Evolutionary conservation across 768 basidiomycete species (phyloP).

Genomic region (Epithele typhae): DNA sequence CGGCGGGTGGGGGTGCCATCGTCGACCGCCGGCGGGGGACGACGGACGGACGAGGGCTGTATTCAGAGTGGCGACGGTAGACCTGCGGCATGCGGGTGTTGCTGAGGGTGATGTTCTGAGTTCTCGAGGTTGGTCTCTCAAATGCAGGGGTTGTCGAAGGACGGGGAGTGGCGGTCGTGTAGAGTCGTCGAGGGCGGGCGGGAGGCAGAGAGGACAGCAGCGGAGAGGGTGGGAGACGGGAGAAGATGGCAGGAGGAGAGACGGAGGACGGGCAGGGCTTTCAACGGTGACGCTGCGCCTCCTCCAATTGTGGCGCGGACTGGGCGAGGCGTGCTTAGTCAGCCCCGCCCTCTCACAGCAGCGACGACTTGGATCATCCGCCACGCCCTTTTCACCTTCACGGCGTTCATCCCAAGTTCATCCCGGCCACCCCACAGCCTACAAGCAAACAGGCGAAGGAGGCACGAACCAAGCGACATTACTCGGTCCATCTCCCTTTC

Average conservation of each 20-base stretch:
- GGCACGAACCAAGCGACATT: too few relatives aligned
- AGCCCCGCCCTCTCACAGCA: too few relatives aligned
- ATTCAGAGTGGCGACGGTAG: constrained; percentile 24
- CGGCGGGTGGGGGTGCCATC: constrained; percentile 6
- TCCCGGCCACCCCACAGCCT: too few relatives aligned
- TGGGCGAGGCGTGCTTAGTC: constrained; percentile 15
- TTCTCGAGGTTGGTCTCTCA: constrained; percentile 2
- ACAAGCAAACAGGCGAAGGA: too few relatives aligned
- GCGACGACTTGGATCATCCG: background rate
- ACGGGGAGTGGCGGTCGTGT: background rate
- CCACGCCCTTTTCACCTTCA: too few relatives aligned
- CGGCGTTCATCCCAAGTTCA: background rate
- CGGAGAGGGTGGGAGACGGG: background rate
- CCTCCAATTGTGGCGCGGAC: constrained; percentile 13
- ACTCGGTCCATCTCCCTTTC: too few relatives aligned
- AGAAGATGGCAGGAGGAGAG: background rate
- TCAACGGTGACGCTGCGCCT: background rate
- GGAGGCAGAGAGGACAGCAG: background rate
- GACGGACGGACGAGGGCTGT: constrained; percentile 14
- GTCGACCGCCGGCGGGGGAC: constrained; percentile 20
- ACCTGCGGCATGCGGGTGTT: constrained; percentile 24
- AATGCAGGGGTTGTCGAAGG: background rate
- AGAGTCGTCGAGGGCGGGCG: constrained; percentile 6
- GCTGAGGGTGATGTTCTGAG: constrained; percentile 1
- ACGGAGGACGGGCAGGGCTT: background rate